These are phyloP conservation scores for Rhynchosporium graminicola DNA, from an alignment of 2,329 filamentous ascomycete species.

Conservation along the genomic window DNA sequence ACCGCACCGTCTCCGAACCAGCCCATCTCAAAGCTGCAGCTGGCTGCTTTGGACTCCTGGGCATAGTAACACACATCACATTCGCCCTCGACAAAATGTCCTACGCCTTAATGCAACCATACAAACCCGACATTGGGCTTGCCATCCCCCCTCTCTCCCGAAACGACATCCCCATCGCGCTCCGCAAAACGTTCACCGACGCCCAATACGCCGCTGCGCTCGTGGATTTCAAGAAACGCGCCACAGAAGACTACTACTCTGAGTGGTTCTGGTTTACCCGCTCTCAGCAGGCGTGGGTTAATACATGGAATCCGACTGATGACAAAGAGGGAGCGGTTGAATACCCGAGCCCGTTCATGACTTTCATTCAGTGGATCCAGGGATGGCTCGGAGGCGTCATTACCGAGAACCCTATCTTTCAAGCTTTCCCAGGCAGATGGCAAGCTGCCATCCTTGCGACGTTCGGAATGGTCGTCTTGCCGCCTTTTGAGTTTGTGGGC, in stretches of 20 bases:
- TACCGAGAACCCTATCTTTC: slow-evolving; percentile 41
- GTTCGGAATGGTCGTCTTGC: slow-evolving; percentile 40
- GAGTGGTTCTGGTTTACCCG: slow-evolving; percentile 56
- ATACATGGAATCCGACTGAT: slow-evolving; percentile 47
- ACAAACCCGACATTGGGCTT: slow-evolving; percentile 46
- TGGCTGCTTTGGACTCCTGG: slow-evolving; percentile 49
- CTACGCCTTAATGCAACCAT: slow-evolving; percentile 48
- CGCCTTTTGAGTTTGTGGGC: slow-evolving; percentile 30
- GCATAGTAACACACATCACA: slow-evolving; percentile 51
- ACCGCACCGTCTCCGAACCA: slow-evolving; percentile 45
- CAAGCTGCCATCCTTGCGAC: slow-evolving; percentile 43
- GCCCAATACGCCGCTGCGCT: slow-evolving; percentile 42
- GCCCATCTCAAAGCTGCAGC: slow-evolving; percentile 46
- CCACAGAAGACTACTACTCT: slow-evolving; percentile 46
- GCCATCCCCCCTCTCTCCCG: slow-evolving; percentile 48
- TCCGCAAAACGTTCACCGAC: slow-evolving; percentile 41
- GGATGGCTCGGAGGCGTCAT: slow-evolving; percentile 44
- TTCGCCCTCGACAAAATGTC: slow-evolving; percentile 50
- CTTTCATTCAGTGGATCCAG: slow-evolving; percentile 41
- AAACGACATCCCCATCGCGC: slow-evolving; percentile 44
- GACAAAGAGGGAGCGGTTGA: slow-evolving; percentile 41
- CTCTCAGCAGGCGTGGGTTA: slow-evolving; percentile 48
- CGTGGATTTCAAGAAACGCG: slow-evolving; percentile 43
- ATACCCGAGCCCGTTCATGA: slow-evolving; percentile 41
- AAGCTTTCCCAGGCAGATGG: slow-evolving; percentile 41